Conservation (phyloP, 805 yeast species). For the Metschnikowia bowlesiae region DNA sequence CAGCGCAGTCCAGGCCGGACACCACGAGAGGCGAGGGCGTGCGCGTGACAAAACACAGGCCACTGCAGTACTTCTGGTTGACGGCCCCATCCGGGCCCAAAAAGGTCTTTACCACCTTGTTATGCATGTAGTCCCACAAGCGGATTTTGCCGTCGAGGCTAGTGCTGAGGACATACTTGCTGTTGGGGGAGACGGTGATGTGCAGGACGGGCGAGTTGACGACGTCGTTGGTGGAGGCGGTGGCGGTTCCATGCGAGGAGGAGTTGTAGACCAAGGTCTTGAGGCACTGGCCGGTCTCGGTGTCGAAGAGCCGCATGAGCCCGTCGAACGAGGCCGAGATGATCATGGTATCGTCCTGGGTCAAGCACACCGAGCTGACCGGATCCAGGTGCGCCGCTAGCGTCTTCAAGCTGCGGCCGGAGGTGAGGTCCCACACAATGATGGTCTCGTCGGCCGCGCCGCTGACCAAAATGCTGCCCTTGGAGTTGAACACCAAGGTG, state of each 20-base stretch:
- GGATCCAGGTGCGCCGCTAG: constrained; percentile 93
- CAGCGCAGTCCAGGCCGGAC: constrained; percentile 58
- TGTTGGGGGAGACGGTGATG: constrained; percentile 75
- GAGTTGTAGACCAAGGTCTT: constrained; percentile 79
- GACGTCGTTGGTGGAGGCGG: constrained; percentile 50
- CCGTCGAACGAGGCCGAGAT: constrained; percentile 92
- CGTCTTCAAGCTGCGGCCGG: constrained; percentile 69
- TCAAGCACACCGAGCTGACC: constrained; percentile 67
- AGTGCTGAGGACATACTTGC: constrained; percentile 70
- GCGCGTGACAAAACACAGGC: constrained; percentile 46
- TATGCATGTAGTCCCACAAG: constrained; percentile 83
- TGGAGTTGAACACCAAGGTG: constrained; percentile 60
- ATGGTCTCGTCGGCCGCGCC: constrained; percentile 91
- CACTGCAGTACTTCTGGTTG: constrained; percentile 51
- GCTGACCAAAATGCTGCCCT: constrained; percentile 74
- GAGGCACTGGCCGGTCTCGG: constrained; percentile 84
- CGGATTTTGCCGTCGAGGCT: constrained; percentile 76
- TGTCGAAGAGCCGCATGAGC: constrained; percentile 81
- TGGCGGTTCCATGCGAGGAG: constrained; percentile 54
- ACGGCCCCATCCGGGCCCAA: constrained; percentile 28
- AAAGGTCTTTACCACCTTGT: constrained; percentile 74
- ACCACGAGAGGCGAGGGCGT: constrained; percentile 39
- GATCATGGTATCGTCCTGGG: constrained; percentile 75
- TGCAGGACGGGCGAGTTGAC: constrained; percentile 66
- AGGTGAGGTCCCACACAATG: constrained; percentile 78